Percentiles rank a stretch among this genome's conserved stretches.
phyloP scores from a whole-genome alignment of 2,329 filamentous ascomycete species.

The Aspergillus awamori region DNA sequence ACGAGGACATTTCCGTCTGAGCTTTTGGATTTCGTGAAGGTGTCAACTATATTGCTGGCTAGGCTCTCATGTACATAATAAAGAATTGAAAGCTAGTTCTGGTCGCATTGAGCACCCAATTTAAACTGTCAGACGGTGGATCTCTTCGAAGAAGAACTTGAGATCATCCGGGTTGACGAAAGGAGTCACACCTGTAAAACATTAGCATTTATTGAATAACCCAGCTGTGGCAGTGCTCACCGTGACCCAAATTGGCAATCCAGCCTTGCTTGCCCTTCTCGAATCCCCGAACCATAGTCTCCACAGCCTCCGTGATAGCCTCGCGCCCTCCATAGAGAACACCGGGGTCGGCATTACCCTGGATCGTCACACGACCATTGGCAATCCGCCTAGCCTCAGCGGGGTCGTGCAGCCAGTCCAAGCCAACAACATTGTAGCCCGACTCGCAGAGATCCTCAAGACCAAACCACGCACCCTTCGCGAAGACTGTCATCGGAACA shows the following conservation, averaged over 20 bases:
- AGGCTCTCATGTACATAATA: conserved; percentile 14
- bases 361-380: conserved; percentile 76
- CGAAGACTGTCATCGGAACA: conserved; percentile 97
- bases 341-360: conserved; percentile 95
- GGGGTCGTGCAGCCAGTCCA: conserved; percentile 94
- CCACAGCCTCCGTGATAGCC: conserved; percentile 78
- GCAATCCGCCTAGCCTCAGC: conserved; percentile 80
- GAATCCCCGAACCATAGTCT: conserved; percentile 87
- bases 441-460: conserved; percentile 83
- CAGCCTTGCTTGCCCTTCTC: conserved; percentile 82
- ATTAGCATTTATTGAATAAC: conserved; percentile 22
- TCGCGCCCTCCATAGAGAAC: conserved; percentile 83
- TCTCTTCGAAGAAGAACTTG: conserved; percentile 90
- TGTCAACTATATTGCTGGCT: background rate
- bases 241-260: conserved; percentile 96
- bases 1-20: conserved; percentile 62
- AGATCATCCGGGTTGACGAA: conserved; percentile 92
- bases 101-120: background rate
- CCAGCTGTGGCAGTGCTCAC: conserved; percentile 54
- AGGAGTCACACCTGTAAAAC: conserved; percentile 76
- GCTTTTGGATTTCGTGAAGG: background rate
- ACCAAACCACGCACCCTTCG: conserved; percentile 96
- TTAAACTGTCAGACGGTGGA: conserved; percentile 64
- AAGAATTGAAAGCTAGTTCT: background rate
- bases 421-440: conserved; percentile 88